Percentiles rank a stretch among this genome's conserved stretches.
Evolutionary conservation across 208 protist species (phyloP).

Genomic region (Leishmania tarentolae): DNA sequence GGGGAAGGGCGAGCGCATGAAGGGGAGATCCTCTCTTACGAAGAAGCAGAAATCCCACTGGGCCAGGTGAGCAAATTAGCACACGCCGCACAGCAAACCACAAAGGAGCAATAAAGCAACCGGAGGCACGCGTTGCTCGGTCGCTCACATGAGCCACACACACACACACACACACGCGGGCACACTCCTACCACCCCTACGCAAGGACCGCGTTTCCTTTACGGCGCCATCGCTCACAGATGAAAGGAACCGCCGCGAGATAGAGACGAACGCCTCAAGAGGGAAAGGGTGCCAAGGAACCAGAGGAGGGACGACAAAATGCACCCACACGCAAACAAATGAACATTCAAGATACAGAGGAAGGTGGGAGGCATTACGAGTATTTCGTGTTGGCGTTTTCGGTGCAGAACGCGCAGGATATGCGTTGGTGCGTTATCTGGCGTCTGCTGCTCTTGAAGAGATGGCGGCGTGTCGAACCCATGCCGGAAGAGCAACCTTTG

Average conservation of each 20-base stretch:
- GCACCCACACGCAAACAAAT: not conserved
- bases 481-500: not conserved
- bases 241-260: not conserved
- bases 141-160: not conserved
- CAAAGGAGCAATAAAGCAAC: not conserved
- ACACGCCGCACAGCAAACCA: not conserved
- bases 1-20: not conserved
- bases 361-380: not conserved
- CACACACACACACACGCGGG: not conserved
- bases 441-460: not conserved
- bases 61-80: not conserved
- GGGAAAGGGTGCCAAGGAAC: not conserved
- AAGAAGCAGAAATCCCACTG: not conserved
- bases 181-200: not conserved
- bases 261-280: not conserved
- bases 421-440: not conserved
- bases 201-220: not conserved
- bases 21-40: not conserved
- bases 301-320: not conserved
- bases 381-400: not conserved
- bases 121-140: not conserved
- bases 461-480: not conserved
- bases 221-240: not conserved
- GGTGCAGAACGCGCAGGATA: not conserved
- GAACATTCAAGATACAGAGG: slow-evolving; percentile 3